Base-by-base conservation (phyloP, 2,329 filamentous ascomycete species). In the Ophiostoma australiae region DNA sequence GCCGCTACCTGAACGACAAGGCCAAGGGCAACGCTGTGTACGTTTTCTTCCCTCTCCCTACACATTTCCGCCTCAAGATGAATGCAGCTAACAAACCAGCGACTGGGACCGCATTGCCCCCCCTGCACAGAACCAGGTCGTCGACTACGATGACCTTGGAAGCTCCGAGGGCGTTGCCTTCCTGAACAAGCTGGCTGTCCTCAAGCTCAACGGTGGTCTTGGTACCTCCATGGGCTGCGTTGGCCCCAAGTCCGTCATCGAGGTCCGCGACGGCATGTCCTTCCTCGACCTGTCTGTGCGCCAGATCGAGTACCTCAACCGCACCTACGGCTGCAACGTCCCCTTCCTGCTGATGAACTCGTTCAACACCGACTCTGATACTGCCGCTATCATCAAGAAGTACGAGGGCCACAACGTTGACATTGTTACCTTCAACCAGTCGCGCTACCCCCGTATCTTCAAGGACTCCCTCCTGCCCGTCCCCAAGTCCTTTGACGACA, bases 281-380 rank as follows among this genome's bases (percentile, higher is more conserved):
- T 99, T 99, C 90, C 88, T 99, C 76, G 95, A 99, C 83, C 87
- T 99, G 78, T 98, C 95, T 27, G 95, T 99, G 77, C 92, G 95
- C 78, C 95, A 99, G 87, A 97, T 99, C 80, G 95, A 99, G 85
- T 96, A 93, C 86, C 90, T 99, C 77, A 99, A 99, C 90, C 91
- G 94, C 82, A 98, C 93, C 75, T 98, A 97, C 85, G 88, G 91
- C 77, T 93, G 96, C 81, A 98, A 97, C 80, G 95, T 99, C 44
- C 95, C 95, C 68, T 97, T 99, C 82, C 90, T 99, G 76, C 90
- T 99, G 77, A 99, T 99, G 95, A 99, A 99, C 90, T 98, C 95
- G 71, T 99, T 99, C 91, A 99, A 99, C 89, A 99, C 95, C 80
- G 94, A 99, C 81, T 89, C 94, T 78, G 95, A 99, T 80, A 99